Evolutionary conservation across 2,329 filamentous ascomycete genomes (phyloP), one percentile per base, ranked within the genome.

Genomic region (Polytolypa hystricis): DNA sequence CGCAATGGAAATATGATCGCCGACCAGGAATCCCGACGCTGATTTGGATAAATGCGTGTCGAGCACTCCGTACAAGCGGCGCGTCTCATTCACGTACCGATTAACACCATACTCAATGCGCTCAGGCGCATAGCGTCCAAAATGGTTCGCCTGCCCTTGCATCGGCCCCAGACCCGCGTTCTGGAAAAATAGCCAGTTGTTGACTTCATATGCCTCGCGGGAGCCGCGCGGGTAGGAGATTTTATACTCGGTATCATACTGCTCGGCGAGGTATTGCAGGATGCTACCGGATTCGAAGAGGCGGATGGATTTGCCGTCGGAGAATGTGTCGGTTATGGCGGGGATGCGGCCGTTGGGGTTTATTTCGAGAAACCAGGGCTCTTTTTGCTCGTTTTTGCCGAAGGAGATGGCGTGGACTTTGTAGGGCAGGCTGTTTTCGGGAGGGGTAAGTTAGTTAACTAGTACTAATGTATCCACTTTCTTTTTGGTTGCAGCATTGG

Each of bases 291-390:
- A 83, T 62, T 94, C 86, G 53, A 93, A 94, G 12, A 94, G 57
- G 39, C 73, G 70, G 54, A 93, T 84, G 21, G 67, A 65, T 56
- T 81, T 66, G 47, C 84, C 83, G 56, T 91, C 79, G 4, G 68
- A 67, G 56, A 83, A 80, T 5, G 70, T 82, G 61, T 94, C 86
- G 5, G 83, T 91, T 34, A 94, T 52, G 39, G 86, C 86, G 3
- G 86, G 87, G 50, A 94, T 93, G 47, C 86, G 81, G 45, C 86
- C 86, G 57, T 94, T 94, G 45, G 86, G 86, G 62, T 94, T 94
- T 64, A 94, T 93, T 35, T 79, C 77, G 18, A 93, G 72, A 62
- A 89, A 95, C 84, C 84, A 93, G 11, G 74, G 75, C 58, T 89
- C 74, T 50, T 91, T 93, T 51, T 93, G 84, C n/a, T 66, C 71